Evolutionary conservation across 1,139 yeast genomes (phyloP), one percentile per base, ranked within the genome.

Genomic region (Entelexis sorbosivorans): DNA sequence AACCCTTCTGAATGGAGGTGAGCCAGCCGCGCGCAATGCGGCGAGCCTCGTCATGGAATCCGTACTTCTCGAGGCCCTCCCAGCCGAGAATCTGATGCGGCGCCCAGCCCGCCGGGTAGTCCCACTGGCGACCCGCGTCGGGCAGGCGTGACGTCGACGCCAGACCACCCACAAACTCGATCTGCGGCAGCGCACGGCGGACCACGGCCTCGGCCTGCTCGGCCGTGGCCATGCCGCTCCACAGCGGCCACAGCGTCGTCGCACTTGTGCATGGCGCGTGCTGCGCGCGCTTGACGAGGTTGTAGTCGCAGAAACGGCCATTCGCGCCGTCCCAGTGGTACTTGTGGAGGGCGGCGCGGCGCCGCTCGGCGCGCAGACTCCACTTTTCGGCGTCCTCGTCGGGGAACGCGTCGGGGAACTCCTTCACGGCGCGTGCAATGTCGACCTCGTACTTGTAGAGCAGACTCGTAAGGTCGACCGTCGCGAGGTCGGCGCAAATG

Each of bases 101-200:
- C 0, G 98, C 96, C 98, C 98, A 91, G 5, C 97, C 98, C 63
- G 73, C 87, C 7, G 98, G 98, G 65, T 82, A 91, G 66, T 91
- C 98, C 98, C 98, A 91, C 69, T 91, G 98, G 66, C 97, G 76
- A 95, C 96, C 60, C 89, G 73, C 49, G 84, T 71, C 17, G 72
- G 78, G 28, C 73, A 74, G 67, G 58, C 79, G 75, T 0, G 96
- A 83, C 40, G 97, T 95, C 0, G 96, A 83, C 1, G 79, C 95
- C 20, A 91, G 67, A 1, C 98, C 98, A 17, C 98, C 98, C 56
- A 75, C 74, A 66, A 79, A 84, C 69, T 91, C 98, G 59, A 91
- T 77, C 62, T 81, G 77, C 0, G 76, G 72, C n/a, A 89, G 64
- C 1, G 87, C 79, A 38, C 74, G 70, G 28, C 72, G 65, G 1